These are phyloP conservation scores for Paxillus rubicundulus DNA, from an alignment of 768 basidiomycete species.

Conservation along the genomic window DNA sequence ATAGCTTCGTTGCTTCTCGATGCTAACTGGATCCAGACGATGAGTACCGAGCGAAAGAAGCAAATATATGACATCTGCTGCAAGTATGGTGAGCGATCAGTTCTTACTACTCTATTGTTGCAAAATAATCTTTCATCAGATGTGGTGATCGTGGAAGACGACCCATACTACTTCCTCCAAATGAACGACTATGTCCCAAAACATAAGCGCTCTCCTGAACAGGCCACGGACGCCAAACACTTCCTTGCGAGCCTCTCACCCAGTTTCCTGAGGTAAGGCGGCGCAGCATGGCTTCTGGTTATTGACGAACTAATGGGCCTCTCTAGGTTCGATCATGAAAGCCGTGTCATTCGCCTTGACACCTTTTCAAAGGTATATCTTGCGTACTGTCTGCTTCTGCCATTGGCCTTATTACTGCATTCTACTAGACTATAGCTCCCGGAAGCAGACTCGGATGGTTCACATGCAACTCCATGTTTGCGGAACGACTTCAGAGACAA, in stretches of 20 bases:
- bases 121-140: slow-evolving; percentile 36
- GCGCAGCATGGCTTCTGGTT: not conserved
- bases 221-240: slow-evolving; percentile 35
- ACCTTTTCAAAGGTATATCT: slow-evolving; percentile 66
- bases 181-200: slow-evolving; percentile 53
- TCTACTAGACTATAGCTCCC: slow-evolving; percentile 71
- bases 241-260: slow-evolving; percentile 60
- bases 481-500: slow-evolving; percentile 69
- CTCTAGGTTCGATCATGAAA: slow-evolving; percentile 66
- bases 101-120: not conserved
- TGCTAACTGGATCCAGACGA: slow-evolving; percentile 43
- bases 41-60: slow-evolving; percentile 62
- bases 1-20: not conserved
- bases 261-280: slow-evolving; percentile 51
- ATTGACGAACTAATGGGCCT: not conserved
- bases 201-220: slow-evolving; percentile 24
- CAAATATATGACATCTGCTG: slow-evolving; percentile 81
- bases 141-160: slow-evolving; percentile 79
- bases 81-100: slow-evolving; percentile 56
- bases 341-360: slow-evolving; percentile 81
- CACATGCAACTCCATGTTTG: slow-evolving; percentile 72
- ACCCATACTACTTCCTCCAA: slow-evolving; percentile 80
- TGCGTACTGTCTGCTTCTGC: not conserved
- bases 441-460: slow-evolving; percentile 79
- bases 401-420: slow-evolving; percentile 1